These are phyloP conservation scores for Pleurotus ostreatus DNA, from an alignment of 768 basidiomycete genomes.

Conservation along the genomic window DNA sequence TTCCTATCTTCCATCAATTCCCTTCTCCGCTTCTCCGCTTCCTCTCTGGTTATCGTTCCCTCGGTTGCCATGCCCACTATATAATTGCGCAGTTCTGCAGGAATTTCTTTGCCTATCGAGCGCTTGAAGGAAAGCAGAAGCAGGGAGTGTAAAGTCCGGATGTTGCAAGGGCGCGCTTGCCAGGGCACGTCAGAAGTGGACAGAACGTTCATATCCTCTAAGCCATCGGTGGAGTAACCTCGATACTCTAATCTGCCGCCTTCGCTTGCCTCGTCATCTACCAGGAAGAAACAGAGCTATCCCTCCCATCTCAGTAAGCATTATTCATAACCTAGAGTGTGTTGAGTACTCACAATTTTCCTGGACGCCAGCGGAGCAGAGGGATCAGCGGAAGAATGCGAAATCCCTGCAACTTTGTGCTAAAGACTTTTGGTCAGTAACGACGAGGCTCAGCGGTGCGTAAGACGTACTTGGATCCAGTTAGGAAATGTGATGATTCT, in stretches of 20 bases:
- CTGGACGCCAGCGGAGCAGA: neutral
- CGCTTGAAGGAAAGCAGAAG: neutral
- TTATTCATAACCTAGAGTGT: neutral
- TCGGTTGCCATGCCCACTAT: neutral
- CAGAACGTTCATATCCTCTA: neutral
- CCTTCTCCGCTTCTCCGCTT: neutral
- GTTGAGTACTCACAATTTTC: neutral
- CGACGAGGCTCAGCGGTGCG: neutral
- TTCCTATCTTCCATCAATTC: constrained; percentile 1
- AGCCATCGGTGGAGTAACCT: neutral
- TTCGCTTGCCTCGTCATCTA: neutral
- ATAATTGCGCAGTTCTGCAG: neutral
- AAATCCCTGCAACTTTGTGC: neutral
- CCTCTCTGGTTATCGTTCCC: neutral
- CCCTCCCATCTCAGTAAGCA: neutral
- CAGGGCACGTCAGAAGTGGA: neutral
- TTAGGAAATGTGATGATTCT: constrained; percentile 9
- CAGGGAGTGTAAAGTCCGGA: neutral
- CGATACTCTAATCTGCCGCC: neutral
- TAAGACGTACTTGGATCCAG: constrained; percentile 6
- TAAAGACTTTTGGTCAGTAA: neutral
- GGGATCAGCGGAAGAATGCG: neutral
- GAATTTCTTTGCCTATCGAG: neutral
- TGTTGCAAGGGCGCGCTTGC: neutral
- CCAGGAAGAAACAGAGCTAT: neutral